These are phyloP conservation scores for Curvularia lunata DNA, from an alignment of 2,329 filamentous ascomycete genomes.

Conservation along the genomic window DNA sequence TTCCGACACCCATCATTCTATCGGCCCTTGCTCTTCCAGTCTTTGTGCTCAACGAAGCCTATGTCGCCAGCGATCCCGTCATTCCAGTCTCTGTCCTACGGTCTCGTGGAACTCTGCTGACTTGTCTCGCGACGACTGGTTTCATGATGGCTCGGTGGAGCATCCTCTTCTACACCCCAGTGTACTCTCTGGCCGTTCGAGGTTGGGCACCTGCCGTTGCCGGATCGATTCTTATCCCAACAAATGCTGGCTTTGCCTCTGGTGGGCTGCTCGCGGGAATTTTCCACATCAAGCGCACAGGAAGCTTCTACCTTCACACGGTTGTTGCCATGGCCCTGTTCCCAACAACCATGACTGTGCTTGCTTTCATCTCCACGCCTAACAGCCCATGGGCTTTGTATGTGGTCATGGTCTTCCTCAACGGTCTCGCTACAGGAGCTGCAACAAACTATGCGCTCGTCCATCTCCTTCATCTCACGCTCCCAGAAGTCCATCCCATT, in stretches of 20 bases:
- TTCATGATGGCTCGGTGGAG: conserved; percentile 84
- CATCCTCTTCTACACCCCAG: conserved; percentile 79
- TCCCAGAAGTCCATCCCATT: conserved; percentile 71
- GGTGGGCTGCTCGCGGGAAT: conserved; percentile 76
- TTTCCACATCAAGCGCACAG: conserved; percentile 74
- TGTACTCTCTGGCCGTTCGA: conserved; percentile 78
- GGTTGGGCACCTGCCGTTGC: conserved; percentile 72
- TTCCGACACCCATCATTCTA: conserved; percentile 64
- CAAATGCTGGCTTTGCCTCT: conserved; percentile 77
- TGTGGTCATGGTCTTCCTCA: conserved; percentile 67
- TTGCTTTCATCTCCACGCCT: conserved; percentile 64
- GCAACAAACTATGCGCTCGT: conserved; percentile 81
- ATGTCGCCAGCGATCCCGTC: conserved; percentile 70
- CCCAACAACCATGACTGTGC: conserved; percentile 61
- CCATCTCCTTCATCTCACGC: conserved; percentile 76
- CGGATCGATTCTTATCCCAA: conserved; percentile 79
- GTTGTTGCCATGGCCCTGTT: conserved; percentile 69
- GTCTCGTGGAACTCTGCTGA: conserved; percentile 73
- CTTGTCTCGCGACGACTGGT: conserved; percentile 75
- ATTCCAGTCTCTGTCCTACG: conserved; percentile 74
- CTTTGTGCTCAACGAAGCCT: conserved; percentile 68
- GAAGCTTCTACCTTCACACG: conserved; percentile 73
- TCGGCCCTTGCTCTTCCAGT: conserved; percentile 60
- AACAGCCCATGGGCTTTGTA: conserved; percentile 61
- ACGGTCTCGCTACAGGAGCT: conserved; percentile 75